phyloP scores from a whole-genome alignment of 495 filamentous ascomycete genomes.

The Podospora anserina region DNA sequence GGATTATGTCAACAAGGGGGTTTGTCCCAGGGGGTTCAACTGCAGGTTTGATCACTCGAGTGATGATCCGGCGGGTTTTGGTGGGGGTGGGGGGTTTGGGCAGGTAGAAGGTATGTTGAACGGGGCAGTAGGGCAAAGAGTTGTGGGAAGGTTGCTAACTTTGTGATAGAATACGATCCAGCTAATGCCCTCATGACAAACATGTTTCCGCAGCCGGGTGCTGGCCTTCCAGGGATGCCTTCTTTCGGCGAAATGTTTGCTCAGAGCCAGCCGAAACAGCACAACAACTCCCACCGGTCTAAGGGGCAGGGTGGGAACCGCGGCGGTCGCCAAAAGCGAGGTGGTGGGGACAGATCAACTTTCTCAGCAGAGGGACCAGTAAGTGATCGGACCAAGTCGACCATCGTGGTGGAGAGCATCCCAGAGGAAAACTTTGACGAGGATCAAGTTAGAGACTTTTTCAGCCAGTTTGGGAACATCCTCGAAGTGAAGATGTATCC shows the following conservation, averaged over 20 bases:
- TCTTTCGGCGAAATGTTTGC: neutral
- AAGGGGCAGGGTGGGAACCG: slow-evolving; percentile 23
- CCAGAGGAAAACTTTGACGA: slow-evolving; percentile 83
- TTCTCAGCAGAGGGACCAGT: slow-evolving; percentile 76
- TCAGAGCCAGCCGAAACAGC: slow-evolving; percentile 4
- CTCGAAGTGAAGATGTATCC: slow-evolving; percentile 68
- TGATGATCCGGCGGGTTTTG: slow-evolving; percentile 5
- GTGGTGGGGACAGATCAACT: slow-evolving; percentile 41
- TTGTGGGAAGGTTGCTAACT: neutral
- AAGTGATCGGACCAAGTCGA: slow-evolving; percentile 68
- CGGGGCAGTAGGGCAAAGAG: slow-evolving; percentile 19
- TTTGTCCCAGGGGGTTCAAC: slow-evolving; percentile 65
- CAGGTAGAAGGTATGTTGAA: slow-evolving; percentile 43
- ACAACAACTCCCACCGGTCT: slow-evolving; percentile 3
- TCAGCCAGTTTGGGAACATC: slow-evolving; percentile 79
- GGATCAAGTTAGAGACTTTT: slow-evolving; percentile 71
- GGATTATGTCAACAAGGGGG: slow-evolving; percentile 87
- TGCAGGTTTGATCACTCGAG: slow-evolving; percentile 82
- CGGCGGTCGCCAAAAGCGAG: slow-evolving; percentile 29
- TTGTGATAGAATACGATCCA: slow-evolving; percentile 75
- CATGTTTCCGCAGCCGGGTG: slow-evolving; percentile 4
- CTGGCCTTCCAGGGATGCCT: slow-evolving; percentile 3
- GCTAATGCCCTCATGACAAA: slow-evolving; percentile 49
- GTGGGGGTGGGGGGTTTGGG: neutral
- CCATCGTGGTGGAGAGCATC: slow-evolving; percentile 89